These are phyloP conservation scores for Rhododendron ferrugineum DNA, from an alignment of 148 eudicot species.

Conservation along the genomic window DNA sequence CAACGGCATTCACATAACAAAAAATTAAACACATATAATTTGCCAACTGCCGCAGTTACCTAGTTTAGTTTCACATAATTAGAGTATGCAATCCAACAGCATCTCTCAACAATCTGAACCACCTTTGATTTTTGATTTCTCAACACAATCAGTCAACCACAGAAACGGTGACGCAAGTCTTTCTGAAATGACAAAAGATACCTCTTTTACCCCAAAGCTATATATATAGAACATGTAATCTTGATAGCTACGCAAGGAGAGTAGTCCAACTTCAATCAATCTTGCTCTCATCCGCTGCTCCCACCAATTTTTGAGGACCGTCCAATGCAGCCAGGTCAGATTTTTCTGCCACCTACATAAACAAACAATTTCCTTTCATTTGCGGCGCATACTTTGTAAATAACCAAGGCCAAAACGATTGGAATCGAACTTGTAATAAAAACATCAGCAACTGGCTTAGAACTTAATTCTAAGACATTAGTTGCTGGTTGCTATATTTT, in stretches of 20 bases:
- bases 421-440: not conserved
- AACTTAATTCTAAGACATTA: not conserved
- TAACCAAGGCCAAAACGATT: not conserved
- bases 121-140: not conserved
- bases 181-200: not conserved
- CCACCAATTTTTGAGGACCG: not conserved
- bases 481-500: not conserved
- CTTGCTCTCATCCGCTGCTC: conserved; percentile 15
- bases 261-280: conserved; percentile 12
- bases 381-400: not conserved
- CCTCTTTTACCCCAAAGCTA: not conserved
- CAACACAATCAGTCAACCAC: not conserved
- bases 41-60: not conserved
- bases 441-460: not conserved
- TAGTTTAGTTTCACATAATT: not conserved
- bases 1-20: no score
- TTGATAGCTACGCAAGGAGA: not conserved
- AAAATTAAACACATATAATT: not conserved
- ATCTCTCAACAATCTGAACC: not conserved
- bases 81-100: not conserved
- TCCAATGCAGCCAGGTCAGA: not conserved
- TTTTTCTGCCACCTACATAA: conserved; percentile 17
- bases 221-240: not conserved
- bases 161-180: not conserved
- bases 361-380: not conserved